Base-by-base conservation (phyloP, 805 yeast genomes). In the Candida cerambycidarum region DNA sequence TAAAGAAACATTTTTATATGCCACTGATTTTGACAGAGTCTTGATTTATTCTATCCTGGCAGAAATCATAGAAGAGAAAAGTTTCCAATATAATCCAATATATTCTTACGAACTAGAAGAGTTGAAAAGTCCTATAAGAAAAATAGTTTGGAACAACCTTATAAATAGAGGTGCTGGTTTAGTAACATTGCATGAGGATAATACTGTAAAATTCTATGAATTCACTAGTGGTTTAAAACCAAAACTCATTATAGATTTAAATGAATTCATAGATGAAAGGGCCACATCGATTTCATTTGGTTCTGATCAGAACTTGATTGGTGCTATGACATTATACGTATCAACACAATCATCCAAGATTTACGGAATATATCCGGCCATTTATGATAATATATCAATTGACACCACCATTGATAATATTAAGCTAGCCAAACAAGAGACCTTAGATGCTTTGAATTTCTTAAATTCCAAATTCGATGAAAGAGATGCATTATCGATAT, bases 1-100 rank as follows among this genome's bases (percentile, higher is more conserved):
- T 4, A 54, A 67, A 28, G 79, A 75, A 3, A 62, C 70, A 0
- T 56, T 71, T 4, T 44, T 79, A 38, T 80, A 36, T 19, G 34
- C 48, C 17, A 45, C 49, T 2, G 50, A 45, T 16, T 42, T 28
- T 19, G n/a, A 27, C 4, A 32, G 42, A 10, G 41, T 48, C 7
- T 45, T 45, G 12, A 40, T 48, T 5, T 41, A 48, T 15, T 42
- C 35, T 5, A 32, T 32, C 5, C 27, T 31, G 8, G 8, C 18
- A 5, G 14, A 36, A 7, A 15, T 32, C 32, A 14, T n/a, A 12
- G 31, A 28, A 5, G 19, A 18, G 2, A 19, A 21, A 18, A 13
- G 17, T 3, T 13, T 13, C 5, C 10, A 12, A n/a, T 23, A 25
- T 9, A 11, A 4, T 2, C 32, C 36, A 3, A 9, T 10, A 4